Conservation (phyloP, 352 stramenopile genomes). For the Thraustochytrium striatum region DNA sequence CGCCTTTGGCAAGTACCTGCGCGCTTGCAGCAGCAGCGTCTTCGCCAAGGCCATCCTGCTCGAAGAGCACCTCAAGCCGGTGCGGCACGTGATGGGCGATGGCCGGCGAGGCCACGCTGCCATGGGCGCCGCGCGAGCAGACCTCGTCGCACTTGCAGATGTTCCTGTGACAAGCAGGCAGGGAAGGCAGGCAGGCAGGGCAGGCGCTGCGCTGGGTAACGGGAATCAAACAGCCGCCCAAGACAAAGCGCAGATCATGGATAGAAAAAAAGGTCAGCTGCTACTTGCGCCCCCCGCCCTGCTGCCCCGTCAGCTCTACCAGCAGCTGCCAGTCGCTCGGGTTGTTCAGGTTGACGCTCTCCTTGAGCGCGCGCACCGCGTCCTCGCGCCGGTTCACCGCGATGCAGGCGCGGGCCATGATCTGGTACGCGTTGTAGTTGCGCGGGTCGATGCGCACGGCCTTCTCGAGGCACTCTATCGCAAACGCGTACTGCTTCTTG, state of each 20-base stretch:
- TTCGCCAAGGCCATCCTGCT: conserved; percentile 36
- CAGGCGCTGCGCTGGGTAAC: too few species aligned
- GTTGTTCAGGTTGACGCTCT: conserved; percentile 43
- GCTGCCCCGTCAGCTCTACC: conserved; percentile 31
- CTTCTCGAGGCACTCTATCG: conserved; percentile 31
- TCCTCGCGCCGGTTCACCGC: conserved; percentile 34
- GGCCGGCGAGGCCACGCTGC: conserved; percentile 19
- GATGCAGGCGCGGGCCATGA: conserved; percentile 41
- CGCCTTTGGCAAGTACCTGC: conserved; percentile 41
- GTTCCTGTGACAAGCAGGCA: too few species aligned
- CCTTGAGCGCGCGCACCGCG: conserved; percentile 28
- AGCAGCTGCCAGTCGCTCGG: conserved; percentile 41
- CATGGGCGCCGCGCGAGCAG: neutral
- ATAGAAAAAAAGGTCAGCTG: too few species aligned
- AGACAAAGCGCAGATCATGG: too few species aligned
- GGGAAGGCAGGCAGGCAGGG: too few species aligned
- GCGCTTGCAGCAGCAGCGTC: neutral
- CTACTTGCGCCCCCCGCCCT: neutral
- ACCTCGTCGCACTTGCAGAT: neutral
- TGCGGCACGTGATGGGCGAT: neutral
- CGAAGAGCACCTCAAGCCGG: conserved; percentile 12
- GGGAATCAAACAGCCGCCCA: too few species aligned
- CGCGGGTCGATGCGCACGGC: conserved; percentile 18
- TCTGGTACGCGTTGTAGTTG: conserved; percentile 44
- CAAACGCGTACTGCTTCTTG: conserved; percentile 44